Evolutionary conservation across 148 eudicot genomes (phyloP).

Genomic region (Beta vulgaris): DNA sequence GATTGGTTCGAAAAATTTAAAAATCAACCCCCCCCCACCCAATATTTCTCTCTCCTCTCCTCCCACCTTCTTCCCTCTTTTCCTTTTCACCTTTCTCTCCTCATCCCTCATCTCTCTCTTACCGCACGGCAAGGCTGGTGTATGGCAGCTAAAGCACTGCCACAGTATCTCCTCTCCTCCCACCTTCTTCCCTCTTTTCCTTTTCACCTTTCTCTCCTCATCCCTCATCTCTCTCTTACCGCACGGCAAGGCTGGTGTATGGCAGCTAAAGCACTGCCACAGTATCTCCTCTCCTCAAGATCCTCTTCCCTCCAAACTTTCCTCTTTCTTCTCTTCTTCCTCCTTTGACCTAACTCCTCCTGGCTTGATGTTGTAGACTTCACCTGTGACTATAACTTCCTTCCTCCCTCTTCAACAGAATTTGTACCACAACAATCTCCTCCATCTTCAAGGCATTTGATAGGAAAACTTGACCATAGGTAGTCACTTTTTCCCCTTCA

Average conservation of each 20-base stretch:
- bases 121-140: background rate
- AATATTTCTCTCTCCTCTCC: no score
- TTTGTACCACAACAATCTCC: background rate
- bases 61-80: background rate
- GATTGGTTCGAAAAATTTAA: background rate
- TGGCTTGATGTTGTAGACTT: no score
- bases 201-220: no score
- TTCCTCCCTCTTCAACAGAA: background rate
- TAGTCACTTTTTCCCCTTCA: no score
- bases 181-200: background rate
- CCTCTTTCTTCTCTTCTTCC: background rate
- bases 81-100: no score
- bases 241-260: background rate
- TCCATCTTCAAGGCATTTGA: background rate
- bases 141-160: no score
- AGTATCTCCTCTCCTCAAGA: no score
- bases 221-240: background rate
- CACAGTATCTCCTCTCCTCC: no score
- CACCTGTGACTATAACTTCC: background rate
- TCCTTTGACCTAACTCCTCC: background rate
- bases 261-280: no score
- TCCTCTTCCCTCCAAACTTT: background rate
- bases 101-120: no score
- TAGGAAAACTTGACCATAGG: no score
- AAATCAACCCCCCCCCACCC: no score